phyloP scores from a whole-genome alignment of 2,329 filamentous ascomycete species.

The Colletotrichum sp. region DNA sequence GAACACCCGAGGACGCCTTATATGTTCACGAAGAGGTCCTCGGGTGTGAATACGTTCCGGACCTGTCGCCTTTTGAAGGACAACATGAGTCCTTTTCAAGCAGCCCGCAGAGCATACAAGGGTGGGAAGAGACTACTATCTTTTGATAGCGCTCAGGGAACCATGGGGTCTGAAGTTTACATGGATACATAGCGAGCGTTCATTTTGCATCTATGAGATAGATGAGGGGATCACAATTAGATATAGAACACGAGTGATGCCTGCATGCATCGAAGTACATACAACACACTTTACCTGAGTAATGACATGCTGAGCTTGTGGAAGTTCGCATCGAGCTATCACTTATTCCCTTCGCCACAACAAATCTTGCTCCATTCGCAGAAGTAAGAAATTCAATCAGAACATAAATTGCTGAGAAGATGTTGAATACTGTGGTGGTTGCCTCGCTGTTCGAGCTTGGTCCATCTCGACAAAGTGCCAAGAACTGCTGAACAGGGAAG shows the following conservation, averaged over 20 bases:
- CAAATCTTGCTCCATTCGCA: not conserved
- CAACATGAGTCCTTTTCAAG: not conserved
- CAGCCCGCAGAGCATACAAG: not conserved
- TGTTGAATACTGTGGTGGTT: not conserved
- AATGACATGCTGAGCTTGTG: not conserved
- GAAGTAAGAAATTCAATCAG: fast-evolving
- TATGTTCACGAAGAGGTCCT: not conserved
- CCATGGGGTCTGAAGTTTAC: not conserved
- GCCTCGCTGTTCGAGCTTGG: not conserved
- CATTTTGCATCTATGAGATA: fast-evolving
- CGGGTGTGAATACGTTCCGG: not conserved
- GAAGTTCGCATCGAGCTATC: not conserved
- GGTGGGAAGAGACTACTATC: not conserved
- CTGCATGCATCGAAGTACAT: not conserved
- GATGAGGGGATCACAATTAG: fast-evolving
- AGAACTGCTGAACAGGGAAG: not conserved
- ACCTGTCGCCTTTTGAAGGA: not conserved
- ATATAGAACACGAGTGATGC: not conserved
- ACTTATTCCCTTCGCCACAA: not conserved
- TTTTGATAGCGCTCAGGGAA: not conserved
- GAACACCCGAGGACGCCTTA: not conserved
- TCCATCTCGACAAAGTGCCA: not conserved
- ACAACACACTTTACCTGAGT: not conserved
- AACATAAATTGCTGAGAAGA: not conserved
- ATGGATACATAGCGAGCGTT: not conserved